phyloP scores from a whole-genome alignment of 1,139 yeast genomes.

The Hanseniaspora gamundiae region DNA sequence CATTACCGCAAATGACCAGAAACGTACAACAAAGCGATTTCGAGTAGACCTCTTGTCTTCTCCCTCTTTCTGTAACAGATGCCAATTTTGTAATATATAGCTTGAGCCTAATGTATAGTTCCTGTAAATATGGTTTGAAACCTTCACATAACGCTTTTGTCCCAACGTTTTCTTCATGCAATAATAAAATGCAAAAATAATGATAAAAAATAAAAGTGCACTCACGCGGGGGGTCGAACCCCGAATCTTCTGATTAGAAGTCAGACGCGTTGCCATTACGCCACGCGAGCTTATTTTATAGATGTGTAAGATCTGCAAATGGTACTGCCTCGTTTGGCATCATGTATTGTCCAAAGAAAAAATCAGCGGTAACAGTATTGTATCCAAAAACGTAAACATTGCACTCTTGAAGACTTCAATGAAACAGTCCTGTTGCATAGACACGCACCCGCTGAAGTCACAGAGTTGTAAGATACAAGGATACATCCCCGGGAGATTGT shows the following conservation, averaged over 20 bases:
- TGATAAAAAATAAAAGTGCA: constrained; percentile 21
- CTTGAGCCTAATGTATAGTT: too few species aligned
- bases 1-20: constrained; percentile 94
- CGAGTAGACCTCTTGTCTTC: constrained; percentile 17
- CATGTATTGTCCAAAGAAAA: not conserved
- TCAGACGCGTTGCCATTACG: constrained; percentile 58
- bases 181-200: not conserved
- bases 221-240: constrained; percentile 56
- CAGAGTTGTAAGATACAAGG: not conserved
- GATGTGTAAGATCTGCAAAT: not conserved
- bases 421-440: not conserved
- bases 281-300: constrained; percentile 2
- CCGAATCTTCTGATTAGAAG: constrained; percentile 53
- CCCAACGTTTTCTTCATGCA: too few species aligned
- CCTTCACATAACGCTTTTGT: too few species aligned
- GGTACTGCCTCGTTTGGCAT: not conserved
- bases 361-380: not conserved
- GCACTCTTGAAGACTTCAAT: not conserved
- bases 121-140: too few species aligned
- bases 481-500: too few species aligned
- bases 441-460: too few species aligned
- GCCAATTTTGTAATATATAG: too few species aligned
- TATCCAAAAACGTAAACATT: not conserved
- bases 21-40: constrained; percentile 77
- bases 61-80: too few species aligned